These are phyloP conservation scores for Eudorina sp. DNA, from an alignment of 139 green algal species.

Conservation along the genomic window DNA sequence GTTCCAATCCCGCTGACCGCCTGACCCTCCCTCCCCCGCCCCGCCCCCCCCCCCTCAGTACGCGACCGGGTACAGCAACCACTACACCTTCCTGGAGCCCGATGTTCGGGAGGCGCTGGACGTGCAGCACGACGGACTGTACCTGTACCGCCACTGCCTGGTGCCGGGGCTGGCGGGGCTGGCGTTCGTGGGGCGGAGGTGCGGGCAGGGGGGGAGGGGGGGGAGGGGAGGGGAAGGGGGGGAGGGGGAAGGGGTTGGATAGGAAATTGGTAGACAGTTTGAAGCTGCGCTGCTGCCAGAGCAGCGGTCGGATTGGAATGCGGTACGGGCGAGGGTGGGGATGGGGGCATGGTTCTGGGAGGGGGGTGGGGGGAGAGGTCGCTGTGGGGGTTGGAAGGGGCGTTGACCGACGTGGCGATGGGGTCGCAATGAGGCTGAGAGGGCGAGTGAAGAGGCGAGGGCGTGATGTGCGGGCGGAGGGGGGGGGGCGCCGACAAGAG, in stretches of 20 bases:
- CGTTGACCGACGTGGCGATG: too few relatives aligned
- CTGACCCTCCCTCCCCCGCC: not conserved
- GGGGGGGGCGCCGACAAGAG: too few relatives aligned
- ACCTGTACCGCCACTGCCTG: slow-evolving; percentile 59
- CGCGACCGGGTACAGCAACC: slow-evolving; percentile 44
- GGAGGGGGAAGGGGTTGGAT: not conserved
- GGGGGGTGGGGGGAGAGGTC: too few relatives aligned
- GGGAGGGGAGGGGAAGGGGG: not conserved
- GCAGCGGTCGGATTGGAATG: too few relatives aligned
- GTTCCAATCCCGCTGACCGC: not conserved
- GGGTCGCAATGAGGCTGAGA: too few relatives aligned
- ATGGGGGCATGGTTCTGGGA: too few relatives aligned
- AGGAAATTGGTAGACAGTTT: too few relatives aligned
- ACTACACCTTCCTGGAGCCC: slow-evolving; percentile 40
- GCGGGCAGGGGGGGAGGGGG: not conserved
- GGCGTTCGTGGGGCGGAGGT: slow-evolving; percentile 55
- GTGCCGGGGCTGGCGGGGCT: slow-evolving; percentile 42
- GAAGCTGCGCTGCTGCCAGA: too few relatives aligned
- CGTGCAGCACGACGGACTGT: slow-evolving; percentile 57
- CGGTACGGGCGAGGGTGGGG: too few relatives aligned
- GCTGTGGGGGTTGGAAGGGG: too few relatives aligned
- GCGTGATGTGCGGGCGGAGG: too few relatives aligned
- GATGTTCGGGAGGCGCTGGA: slow-evolving; percentile 32
- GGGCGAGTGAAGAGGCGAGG: too few relatives aligned
- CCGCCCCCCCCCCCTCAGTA: slow-evolving; percentile 7